Percentiles rank a stretch among this genome's conserved stretches.
phyloP scores from a whole-genome alignment of 495 filamentous ascomycete species.

The Glutinoglossum americanum region DNA sequence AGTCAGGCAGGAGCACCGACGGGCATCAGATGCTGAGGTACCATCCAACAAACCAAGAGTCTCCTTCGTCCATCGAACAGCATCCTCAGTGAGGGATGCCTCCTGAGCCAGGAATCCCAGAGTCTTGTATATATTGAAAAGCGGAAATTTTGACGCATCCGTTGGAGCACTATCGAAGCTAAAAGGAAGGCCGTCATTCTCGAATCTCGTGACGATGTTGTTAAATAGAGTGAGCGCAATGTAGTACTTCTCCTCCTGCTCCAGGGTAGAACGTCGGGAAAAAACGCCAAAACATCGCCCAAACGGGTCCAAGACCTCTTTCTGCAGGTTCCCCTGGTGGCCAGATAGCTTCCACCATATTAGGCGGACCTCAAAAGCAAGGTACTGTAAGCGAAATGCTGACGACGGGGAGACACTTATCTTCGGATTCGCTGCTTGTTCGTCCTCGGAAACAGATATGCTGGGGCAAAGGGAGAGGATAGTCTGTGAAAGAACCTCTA shows the following conservation, averaged over 20 bases:
- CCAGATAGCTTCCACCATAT: constrained; percentile 49
- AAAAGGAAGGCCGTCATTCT: neutral
- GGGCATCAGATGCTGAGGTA: neutral
- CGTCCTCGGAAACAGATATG: constrained; percentile 30
- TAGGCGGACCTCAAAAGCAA: constrained; percentile 43
- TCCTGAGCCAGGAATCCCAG: constrained; percentile 23
- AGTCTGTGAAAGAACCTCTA: constrained; percentile 47
- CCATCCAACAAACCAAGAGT: constrained; percentile 13
- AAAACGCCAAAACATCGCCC: constrained; percentile 41
- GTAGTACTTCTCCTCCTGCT: neutral
- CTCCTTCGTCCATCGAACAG: constrained; percentile 26
- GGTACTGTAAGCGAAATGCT: constrained; percentile 38
- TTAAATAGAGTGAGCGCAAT: neutral
- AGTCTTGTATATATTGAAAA: constrained; percentile 12
- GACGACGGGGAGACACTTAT: constrained; percentile 34
- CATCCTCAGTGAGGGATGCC: constrained; percentile 20
- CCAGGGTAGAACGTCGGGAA: constrained; percentile 23
- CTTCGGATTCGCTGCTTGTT: constrained; percentile 21
- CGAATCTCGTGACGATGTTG: neutral
- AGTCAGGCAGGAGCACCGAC: neutral
- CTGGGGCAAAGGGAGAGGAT: constrained; percentile 42
- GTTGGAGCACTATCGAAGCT: neutral
- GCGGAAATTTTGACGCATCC: neutral
- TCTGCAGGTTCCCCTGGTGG: constrained; percentile 44
- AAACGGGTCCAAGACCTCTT: constrained; percentile 50